Evolutionary conservation across 2,329 filamentous ascomycete genomes (phyloP).

Genomic region (Mycosphaerella sp.): DNA sequence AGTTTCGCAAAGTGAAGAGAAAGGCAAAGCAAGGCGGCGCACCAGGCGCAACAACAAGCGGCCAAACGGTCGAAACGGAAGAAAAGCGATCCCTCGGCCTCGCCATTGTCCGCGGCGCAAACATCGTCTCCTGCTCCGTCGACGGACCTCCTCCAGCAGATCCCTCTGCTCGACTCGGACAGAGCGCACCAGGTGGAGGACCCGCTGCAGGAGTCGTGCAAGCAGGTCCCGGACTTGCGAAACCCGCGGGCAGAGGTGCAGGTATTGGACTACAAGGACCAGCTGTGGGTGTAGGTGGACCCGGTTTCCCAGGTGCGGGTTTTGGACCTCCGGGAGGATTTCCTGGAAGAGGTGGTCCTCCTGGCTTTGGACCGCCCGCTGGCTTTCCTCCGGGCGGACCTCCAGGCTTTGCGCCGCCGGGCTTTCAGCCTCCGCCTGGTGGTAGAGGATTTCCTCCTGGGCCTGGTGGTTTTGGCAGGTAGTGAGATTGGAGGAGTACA

Average conservation of each 20-base stretch:
- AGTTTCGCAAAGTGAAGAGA: slow-evolving; percentile 86
- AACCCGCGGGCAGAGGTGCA: slow-evolving; percentile 79
- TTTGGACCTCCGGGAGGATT: slow-evolving; percentile 30
- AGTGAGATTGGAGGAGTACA: slow-evolving; percentile 3
- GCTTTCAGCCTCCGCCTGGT: slow-evolving; percentile 62
- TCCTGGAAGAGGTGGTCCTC: slow-evolving; percentile 35
- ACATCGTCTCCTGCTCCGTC: slow-evolving; percentile 90
- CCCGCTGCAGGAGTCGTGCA: slow-evolving; percentile 60
- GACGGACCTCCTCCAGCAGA: slow-evolving; percentile 94
- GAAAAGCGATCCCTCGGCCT: slow-evolving; percentile 97
- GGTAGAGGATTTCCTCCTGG: slow-evolving; percentile 31
- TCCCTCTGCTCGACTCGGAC: slow-evolving; percentile 80
- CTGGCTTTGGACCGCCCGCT: slow-evolving; percentile 18
- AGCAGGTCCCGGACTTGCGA: slow-evolving; percentile 81
- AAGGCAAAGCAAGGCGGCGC: slow-evolving; percentile 69
- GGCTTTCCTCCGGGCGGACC: slow-evolving; percentile 29
- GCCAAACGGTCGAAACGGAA: slow-evolving; percentile 68
- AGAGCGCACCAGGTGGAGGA: slow-evolving; percentile 59
- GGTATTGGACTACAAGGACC: slow-evolving; percentile 76
- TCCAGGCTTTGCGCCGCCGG: slow-evolving; percentile 38
- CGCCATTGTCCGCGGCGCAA: slow-evolving; percentile 87
- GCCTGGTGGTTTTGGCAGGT: slow-evolving; percentile 30
- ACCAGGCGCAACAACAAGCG: slow-evolving; percentile 50
- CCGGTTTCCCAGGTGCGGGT: slow-evolving; percentile 55
- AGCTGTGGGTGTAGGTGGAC: slow-evolving; percentile 77